Percentiles rank a stretch among this genome's conserved stretches.
Conservation (phyloP, 441 rosid genomes). For the Syzygium syzygioides region DNA sequence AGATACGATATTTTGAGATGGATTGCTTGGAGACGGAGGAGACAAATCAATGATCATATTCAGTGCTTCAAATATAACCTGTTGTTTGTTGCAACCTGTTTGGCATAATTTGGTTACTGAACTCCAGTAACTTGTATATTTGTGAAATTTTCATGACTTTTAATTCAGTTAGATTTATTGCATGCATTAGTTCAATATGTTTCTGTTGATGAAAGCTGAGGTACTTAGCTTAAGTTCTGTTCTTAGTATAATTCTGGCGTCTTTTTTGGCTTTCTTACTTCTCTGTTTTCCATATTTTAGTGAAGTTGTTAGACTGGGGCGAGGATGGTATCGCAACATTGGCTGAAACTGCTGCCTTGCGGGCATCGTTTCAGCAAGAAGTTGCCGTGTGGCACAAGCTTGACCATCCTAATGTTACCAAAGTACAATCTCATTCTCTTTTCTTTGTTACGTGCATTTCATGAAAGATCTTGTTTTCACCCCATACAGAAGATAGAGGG, state of each 20-base stretch:
- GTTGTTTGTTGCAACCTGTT: not conserved
- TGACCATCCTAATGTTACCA: slow-evolving; percentile 83
- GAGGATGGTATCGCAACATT: slow-evolving; percentile 71
- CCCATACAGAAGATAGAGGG: not conserved
- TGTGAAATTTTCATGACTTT: not conserved
- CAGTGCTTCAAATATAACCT: not conserved
- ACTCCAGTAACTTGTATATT: not conserved
- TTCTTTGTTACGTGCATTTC: not conserved
- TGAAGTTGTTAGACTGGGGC: slow-evolving; percentile 82
- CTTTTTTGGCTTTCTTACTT: slow-evolving; percentile 8
- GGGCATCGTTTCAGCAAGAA: slow-evolving; percentile 76
- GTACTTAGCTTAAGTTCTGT: not conserved
- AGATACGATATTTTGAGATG: not conserved
- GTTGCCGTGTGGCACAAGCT: slow-evolving; percentile 98
- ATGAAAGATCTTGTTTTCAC: not conserved
- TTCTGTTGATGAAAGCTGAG: not conserved
- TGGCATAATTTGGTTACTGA: not conserved
- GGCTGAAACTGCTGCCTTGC: slow-evolving; percentile 64
- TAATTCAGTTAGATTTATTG: too few relatives aligned
- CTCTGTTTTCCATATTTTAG: slow-evolving; percentile 20
- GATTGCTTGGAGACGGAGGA: not conserved
- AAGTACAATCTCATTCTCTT: slow-evolving; percentile 27
- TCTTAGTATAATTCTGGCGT: not conserved
- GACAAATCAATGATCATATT: not conserved
- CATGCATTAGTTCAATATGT: not conserved